Evolutionary conservation across 73 alveolate genomes (phyloP).

Genomic region (Diophrys appendiculata): DNA sequence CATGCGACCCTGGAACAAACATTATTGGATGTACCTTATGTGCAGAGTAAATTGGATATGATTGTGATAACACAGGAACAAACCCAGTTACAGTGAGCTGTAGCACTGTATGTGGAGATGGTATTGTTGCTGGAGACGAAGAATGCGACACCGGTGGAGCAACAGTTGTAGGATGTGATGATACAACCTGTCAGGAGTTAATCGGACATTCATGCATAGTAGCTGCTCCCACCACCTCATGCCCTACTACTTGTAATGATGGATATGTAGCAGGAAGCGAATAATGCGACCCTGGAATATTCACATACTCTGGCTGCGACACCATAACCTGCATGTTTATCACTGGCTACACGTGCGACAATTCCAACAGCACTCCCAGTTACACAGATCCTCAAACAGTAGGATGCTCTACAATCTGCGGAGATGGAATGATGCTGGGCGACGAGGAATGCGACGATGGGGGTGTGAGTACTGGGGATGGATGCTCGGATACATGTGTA

Average conservation of each 20-base stretch:
- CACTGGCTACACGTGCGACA: not conserved
- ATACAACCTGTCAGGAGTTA: not conserved
- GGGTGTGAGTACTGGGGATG: conserved; percentile 16
- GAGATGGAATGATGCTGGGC: conserved; percentile 27
- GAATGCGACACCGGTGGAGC: not conserved
- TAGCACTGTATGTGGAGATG: not conserved
- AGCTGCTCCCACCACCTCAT: not conserved
- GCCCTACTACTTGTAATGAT: not conserved
- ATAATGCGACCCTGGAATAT: not conserved
- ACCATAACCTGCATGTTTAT: not conserved
- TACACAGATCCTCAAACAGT: not conserved
- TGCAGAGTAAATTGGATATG: not conserved
- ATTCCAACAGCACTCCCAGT: not conserved
- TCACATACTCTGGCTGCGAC: too few species aligned
- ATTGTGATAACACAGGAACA: not conserved
- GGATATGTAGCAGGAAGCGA: not conserved
- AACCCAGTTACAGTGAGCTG: not conserved
- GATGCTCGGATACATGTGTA: too few species aligned
- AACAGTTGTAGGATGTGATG: not conserved
- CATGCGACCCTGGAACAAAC: not conserved
- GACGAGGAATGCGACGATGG: conserved; percentile 31
- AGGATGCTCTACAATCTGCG: conserved; percentile 21
- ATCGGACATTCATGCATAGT: not conserved
- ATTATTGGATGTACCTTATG: not conserved
- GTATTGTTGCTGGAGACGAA: not conserved